phyloP scores from a whole-genome alignment of 148 eudicot species.

The Polygonum aviculare region DNA sequence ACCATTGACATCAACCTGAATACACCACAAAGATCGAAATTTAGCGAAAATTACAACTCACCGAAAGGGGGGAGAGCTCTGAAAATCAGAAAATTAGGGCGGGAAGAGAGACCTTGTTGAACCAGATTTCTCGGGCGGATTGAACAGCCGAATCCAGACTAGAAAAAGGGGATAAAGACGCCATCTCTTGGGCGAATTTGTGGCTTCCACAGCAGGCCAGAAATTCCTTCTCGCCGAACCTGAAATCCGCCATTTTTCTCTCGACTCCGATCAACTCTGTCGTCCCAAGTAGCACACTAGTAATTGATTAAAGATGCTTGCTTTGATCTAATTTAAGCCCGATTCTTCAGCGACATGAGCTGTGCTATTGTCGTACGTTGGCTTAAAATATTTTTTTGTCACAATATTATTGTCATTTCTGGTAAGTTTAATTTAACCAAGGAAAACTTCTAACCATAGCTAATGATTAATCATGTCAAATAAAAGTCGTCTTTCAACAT shows the following conservation, averaged over 20 bases:
- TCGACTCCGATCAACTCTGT: neutral
- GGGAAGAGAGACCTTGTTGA: conserved; percentile 48
- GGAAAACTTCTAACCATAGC: no score
- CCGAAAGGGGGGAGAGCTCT: neutral
- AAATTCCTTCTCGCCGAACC: conserved; percentile 13
- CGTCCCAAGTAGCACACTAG: neutral
- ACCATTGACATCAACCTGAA: conserved; percentile 78
- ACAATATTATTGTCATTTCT: no score
- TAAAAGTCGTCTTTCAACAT: no score
- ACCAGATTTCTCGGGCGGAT: conserved; percentile 70
- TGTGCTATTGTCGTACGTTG: no score
- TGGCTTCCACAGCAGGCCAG: conserved; percentile 76
- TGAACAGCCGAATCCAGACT: conserved; percentile 32
- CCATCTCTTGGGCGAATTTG: conserved; percentile 64
- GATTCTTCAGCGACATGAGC: no score
- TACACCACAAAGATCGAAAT: neutral
- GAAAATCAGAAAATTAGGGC: conserved; percentile 1
- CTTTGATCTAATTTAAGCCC: no score
- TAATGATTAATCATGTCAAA: no score
- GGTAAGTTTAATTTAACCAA: no score
- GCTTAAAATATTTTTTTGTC: no score
- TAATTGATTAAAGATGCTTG: no score
- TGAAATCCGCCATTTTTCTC: neutral
- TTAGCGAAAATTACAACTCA: neutral
- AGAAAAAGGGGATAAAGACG: conserved; percentile 44